Conservation (phyloP, 495 filamentous ascomycete species). For the Bathelium albidoporum region DNA sequence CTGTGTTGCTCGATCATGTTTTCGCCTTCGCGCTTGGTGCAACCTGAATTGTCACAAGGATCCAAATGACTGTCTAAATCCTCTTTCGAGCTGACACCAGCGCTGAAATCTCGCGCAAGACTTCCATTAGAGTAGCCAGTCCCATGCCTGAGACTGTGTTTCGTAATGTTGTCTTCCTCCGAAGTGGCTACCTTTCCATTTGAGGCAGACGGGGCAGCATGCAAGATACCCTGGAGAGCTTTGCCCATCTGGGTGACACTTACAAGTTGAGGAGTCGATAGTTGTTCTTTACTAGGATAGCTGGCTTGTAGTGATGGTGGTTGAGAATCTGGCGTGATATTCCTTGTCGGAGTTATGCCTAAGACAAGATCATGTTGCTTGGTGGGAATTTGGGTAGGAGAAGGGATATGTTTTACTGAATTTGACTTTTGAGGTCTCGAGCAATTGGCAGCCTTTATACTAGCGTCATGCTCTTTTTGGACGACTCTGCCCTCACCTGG, state of each 20-base stretch:
- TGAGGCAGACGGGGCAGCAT: slow-evolving; percentile 7
- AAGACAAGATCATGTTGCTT: not conserved
- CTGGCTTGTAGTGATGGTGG: slow-evolving; percentile 5
- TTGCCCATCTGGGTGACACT: slow-evolving; percentile 39
- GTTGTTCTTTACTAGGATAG: slow-evolving; percentile 9
- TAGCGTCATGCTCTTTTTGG: not conserved
- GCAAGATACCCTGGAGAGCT: slow-evolving; percentile 39
- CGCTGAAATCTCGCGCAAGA: not conserved
- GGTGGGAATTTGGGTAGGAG: not conserved
- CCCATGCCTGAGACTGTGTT: not conserved
- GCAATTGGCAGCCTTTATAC: too few species aligned
- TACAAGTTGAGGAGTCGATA: slow-evolving; percentile 31
- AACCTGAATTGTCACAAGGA: not conserved
- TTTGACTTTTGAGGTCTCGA: not conserved
- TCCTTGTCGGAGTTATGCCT: not conserved
- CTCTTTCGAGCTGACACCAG: not conserved
- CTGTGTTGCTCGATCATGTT: not conserved
- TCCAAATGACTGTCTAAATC: not conserved
- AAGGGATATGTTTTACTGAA: not conserved
- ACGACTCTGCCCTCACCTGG: not conserved
- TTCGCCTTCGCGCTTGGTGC: not conserved
- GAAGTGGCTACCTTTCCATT: not conserved
- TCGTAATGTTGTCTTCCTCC: not conserved
- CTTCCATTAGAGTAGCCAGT: not conserved
- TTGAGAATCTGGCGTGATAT: slow-evolving; percentile 22